Evolutionary conservation across 2,329 filamentous ascomycete species (phyloP), one percentile per base, ranked within the genome.

Genomic region (Colletotrichum sp.): DNA sequence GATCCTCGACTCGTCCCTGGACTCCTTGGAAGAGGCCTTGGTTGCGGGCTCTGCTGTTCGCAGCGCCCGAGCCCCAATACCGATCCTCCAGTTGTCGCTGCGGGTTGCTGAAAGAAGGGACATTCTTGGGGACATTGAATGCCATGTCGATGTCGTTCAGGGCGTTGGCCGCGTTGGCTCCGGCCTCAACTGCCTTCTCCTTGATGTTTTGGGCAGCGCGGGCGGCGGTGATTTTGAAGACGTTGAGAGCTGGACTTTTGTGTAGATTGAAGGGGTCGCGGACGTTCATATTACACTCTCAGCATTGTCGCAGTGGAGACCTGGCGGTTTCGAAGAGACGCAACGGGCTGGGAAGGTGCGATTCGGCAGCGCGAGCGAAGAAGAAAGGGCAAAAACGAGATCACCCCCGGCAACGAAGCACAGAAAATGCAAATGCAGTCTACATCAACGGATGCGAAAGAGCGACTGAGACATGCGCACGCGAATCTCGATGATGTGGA

Each of bases 41-140:
- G 75, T 82, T 79, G 72, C 86, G 82, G 79, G 82, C 83, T 79
- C 85, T 87, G 76, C 84, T 81, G 30, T 85, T 85, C 68, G 86
- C 85, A 75, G 87, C 86, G 55, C 87, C 87, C 66, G 87, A 86
- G 43, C 89, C 88, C 94, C 94, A 95, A 75, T 91, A 88, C 75
- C 87, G 88, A 83, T 95, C 92, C 83, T 95, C 93, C 79, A 90
- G 83, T 78, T 90, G 85, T 82, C 93, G 90, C 84, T 93, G 90
- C 30, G 92, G 90, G 82, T 91, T 90, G 77, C 86, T 87, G 82
- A 94, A 94, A 79, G 92, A 91, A 70, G 93, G 93, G n/a, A 93
- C 88, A 85, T 94, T 92, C 82, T 90, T 91, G 18, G 94, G 93
- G 48, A 94, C 86, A 64, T 90, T 87, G 85, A 95, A 95, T 65